phyloP scores from a whole-genome alignment of 768 basidiomycete genomes.

The Boletus subcaerulescens region DNA sequence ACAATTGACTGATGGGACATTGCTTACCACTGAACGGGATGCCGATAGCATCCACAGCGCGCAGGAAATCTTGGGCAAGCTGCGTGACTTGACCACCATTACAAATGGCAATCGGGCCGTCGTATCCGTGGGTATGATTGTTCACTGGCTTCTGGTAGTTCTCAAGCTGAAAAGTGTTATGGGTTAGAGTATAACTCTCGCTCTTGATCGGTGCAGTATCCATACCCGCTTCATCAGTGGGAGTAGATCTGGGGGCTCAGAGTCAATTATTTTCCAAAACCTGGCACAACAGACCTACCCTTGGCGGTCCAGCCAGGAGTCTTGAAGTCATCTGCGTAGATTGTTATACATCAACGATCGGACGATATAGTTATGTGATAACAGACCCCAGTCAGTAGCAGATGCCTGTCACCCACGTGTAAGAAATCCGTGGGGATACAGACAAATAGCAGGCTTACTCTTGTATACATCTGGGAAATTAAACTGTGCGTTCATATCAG shows the following conservation, averaged over 20 bases:
- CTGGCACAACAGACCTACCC: slow-evolving; percentile 34
- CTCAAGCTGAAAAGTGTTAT: slow-evolving; percentile 46
- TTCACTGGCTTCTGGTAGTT: slow-evolving; percentile 74
- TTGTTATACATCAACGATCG: neutral
- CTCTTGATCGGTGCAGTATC: slow-evolving; percentile 17
- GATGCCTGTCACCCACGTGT: slow-evolving; percentile 44
- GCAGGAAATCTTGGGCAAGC: slow-evolving; percentile 67
- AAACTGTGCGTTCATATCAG: too few relatives aligned
- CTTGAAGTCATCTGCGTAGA: slow-evolving; percentile 63
- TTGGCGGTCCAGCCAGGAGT: slow-evolving; percentile 64
- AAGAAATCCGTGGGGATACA: neutral
- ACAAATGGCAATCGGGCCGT: slow-evolving; percentile 71
- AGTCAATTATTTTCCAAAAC: neutral
- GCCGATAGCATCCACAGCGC: slow-evolving; percentile 57
- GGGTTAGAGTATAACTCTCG: neutral
- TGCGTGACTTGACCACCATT: slow-evolving; percentile 64
- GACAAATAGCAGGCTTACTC: too few relatives aligned
- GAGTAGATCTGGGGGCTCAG: slow-evolving; percentile 46
- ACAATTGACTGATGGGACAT: too few relatives aligned
- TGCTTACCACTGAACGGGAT: slow-evolving; percentile 62
- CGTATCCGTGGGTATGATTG: slow-evolving; percentile 66
- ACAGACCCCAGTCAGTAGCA: slow-evolving; percentile 65
- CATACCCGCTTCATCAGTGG: slow-evolving; percentile 68
- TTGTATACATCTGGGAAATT: too few relatives aligned
- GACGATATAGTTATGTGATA: neutral